Percentiles rank a stretch among this genome's conserved stretches.
Evolutionary conservation across 2,329 filamentous ascomycete genomes (phyloP).

Genomic region (Phyllosticta citrichinensis): DNA sequence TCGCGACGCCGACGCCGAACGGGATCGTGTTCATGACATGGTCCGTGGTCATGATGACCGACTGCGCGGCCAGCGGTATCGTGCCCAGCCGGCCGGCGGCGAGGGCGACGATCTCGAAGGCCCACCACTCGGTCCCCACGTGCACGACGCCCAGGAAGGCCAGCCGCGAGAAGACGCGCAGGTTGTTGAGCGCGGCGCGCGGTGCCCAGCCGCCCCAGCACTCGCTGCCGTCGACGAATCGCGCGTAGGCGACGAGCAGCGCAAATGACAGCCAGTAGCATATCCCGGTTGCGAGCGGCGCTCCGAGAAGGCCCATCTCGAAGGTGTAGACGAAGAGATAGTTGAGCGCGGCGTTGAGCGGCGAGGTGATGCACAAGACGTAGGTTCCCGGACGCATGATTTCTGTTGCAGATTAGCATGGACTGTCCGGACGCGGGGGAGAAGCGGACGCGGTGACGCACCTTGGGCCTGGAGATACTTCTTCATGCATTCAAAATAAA

Average conservation of each 20-base stretch:
- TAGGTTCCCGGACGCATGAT: conserved; percentile 58
- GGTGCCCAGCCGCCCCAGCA: conserved; percentile 68
- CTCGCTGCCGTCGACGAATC: conserved; percentile 58
- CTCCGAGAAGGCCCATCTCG: conserved; percentile 62
- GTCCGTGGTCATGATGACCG: conserved; percentile 82
- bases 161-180: conserved; percentile 61
- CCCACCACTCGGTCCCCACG: conserved; percentile 90
- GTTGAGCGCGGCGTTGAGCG: conserved; percentile 48
- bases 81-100: conserved; percentile 73
- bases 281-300: conserved; percentile 71
- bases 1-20: conserved; percentile 76
- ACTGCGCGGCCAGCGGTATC: conserved; percentile 68
- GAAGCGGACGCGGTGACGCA: conserved; percentile 17
- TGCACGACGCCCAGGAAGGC: conserved; percentile 70
- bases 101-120: conserved; percentile 81
- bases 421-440: background rate
- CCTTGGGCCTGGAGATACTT: conserved; percentile 50
- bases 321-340: conserved; percentile 65
- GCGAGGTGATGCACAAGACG: conserved; percentile 50
- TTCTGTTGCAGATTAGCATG: conserved; percentile 27
- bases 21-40: conserved; percentile 79
- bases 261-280: conserved; percentile 80
- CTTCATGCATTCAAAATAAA: conserved; percentile 74
- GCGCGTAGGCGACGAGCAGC: conserved; percentile 62
- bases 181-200: conserved; percentile 53